Percentiles rank a stretch among this genome's conserved stretches.
Evolutionary conservation across 2,329 filamentous ascomycete species (phyloP).

Genomic region (Xylaria multiplex): DNA sequence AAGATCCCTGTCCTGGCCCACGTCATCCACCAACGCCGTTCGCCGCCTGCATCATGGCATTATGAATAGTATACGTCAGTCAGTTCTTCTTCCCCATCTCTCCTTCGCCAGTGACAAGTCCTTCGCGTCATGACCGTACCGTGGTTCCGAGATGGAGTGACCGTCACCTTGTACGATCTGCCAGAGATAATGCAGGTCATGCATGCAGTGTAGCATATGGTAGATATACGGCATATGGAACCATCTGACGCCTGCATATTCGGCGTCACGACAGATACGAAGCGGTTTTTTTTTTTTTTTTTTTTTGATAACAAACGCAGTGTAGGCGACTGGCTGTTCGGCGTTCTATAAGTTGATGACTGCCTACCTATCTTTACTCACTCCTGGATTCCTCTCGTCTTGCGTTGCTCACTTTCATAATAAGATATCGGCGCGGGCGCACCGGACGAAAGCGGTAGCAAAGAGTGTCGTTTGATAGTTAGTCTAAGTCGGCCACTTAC

Average conservation of each 20-base stretch:
- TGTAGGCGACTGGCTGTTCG: neutral
- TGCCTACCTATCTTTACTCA: too few species aligned
- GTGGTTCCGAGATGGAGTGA: too few species aligned
- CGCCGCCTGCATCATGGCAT: conserved; percentile 29
- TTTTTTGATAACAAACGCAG: too few species aligned
- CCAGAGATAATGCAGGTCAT: neutral
- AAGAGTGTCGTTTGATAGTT: too few species aligned
- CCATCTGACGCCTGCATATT: neutral
- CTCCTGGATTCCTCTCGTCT: too few species aligned
- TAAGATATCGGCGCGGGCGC: too few species aligned
- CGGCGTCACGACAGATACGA: neutral
- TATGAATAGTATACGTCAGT: conserved; percentile 27
- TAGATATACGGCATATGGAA: neutral
- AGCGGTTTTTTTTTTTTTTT: neutral
- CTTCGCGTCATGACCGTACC: too few species aligned
- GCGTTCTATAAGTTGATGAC: neutral
- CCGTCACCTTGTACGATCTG: too few species aligned
- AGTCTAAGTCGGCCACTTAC: too few species aligned
- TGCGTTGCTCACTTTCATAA: too few species aligned
- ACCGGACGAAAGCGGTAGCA: too few species aligned
- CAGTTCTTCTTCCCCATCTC: neutral
- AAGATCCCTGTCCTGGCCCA: conserved; percentile 20
- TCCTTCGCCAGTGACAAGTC: neutral
- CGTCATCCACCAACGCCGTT: conserved; percentile 13
- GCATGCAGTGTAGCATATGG: conserved; percentile 4